Conservation (phyloP, 305 asterid genomes). For the Solanum hybrid region DNA sequence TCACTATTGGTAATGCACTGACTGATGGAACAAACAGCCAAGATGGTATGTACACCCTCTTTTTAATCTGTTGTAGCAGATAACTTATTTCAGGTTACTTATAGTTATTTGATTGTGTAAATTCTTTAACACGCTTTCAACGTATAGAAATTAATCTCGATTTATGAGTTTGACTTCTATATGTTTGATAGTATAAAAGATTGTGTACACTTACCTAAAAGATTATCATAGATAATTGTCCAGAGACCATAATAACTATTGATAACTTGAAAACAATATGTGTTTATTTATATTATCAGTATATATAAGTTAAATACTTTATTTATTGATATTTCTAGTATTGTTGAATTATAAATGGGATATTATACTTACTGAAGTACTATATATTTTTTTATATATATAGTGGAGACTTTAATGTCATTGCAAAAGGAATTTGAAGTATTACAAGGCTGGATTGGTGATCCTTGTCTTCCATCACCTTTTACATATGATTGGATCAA, state of each 20-base stretch:
- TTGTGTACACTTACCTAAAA: background rate
- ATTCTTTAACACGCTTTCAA: background rate
- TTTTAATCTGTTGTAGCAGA: background rate
- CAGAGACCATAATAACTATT: background rate
- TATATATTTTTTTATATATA: background rate
- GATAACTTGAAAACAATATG: background rate
- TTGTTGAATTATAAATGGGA: background rate
- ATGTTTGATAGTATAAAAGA: background rate
- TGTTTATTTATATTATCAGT: background rate
- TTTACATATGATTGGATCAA: conserved; percentile 69
- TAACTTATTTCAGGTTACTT: background rate
- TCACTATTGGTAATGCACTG: conserved; percentile 25
- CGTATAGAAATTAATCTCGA: background rate
- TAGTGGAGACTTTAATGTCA: conserved; percentile 39
- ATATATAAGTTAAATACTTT: background rate
- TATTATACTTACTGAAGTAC: background rate
- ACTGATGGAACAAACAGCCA: conserved; percentile 32
- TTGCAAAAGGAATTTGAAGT: conserved; percentile 27
- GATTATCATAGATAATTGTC: background rate
- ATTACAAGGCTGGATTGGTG: conserved; percentile 48
- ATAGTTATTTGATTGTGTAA: background rate
- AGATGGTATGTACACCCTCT: conserved; percentile 32
- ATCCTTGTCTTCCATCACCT: conserved; percentile 66
- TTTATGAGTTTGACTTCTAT: background rate
- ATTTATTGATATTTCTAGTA: background rate